Conservation (phyloP, 2,329 filamentous ascomycete species). For the Pseudofabraea citricarpa region DNA sequence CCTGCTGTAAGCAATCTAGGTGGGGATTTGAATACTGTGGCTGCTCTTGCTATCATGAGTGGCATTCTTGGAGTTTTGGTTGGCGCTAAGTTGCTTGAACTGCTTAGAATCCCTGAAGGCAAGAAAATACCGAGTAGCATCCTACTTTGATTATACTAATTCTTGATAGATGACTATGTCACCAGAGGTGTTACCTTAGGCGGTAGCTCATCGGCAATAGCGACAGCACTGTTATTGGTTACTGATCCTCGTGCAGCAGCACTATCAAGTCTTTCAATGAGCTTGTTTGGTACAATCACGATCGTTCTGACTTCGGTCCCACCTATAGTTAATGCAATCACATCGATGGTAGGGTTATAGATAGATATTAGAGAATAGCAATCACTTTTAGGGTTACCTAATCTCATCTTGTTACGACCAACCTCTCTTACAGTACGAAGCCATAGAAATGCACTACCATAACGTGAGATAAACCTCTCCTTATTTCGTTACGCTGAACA, state of each 20-base stretch:
- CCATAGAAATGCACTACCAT: constrained; percentile 7
- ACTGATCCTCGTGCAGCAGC: constrained; percentile 55
- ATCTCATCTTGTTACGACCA: too few species aligned
- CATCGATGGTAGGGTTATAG: constrained; percentile 40
- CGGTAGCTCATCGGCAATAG: constrained; percentile 55
- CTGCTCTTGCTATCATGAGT: constrained; percentile 53
- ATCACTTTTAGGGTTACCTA: too few species aligned
- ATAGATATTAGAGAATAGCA: constrained; percentile 1
- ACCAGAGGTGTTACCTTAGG: constrained; percentile 58
- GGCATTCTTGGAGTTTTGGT: constrained; percentile 54
- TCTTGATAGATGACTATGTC: constrained; percentile 51
- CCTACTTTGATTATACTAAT: neutral
- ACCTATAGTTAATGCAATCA: constrained; percentile 42
- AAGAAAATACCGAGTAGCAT: constrained; percentile 9
- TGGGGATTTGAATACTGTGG: constrained; percentile 50
- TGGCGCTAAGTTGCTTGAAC: constrained; percentile 42
- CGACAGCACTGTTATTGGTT: constrained; percentile 49
- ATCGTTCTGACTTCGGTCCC: constrained; percentile 54
- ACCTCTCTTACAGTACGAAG: too few species aligned
- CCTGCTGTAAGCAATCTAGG: constrained; percentile 52
- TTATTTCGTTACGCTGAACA: neutral
- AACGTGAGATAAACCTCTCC: constrained; percentile 3
- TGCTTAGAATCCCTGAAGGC: constrained; percentile 50
- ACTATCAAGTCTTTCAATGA: constrained; percentile 55
- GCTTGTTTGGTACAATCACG: constrained; percentile 54